These are phyloP conservation scores for Forsythia suspensa DNA, from an alignment of 257 asterid genomes.

Conservation along the genomic window DNA sequence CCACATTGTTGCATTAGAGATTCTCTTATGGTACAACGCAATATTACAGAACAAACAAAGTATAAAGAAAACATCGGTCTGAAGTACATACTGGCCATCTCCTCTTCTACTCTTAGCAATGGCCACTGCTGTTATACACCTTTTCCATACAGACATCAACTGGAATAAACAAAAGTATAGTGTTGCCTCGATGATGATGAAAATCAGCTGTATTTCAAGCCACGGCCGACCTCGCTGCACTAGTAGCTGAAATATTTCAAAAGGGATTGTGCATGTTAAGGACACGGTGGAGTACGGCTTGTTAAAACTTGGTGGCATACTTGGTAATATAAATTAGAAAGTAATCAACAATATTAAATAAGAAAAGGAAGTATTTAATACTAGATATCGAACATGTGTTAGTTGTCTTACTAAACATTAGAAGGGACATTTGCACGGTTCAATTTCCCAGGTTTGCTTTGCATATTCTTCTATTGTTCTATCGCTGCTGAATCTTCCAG, in stretches of 20 bases:
- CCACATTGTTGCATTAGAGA: too few relatives aligned
- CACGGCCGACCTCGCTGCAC: not conserved
- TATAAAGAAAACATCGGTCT: not conserved
- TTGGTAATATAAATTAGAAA: not conserved
- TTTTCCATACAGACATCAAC: not conserved
- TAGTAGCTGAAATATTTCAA: not conserved
- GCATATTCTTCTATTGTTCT: conserved; percentile 52
- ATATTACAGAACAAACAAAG: too few relatives aligned
- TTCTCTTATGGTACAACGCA: not conserved
- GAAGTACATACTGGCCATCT: not conserved
- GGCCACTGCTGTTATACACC: not conserved
- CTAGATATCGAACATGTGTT: not conserved
- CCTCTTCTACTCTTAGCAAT: not conserved
- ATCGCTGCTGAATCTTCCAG: conserved; percentile 58
- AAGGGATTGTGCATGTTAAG: not conserved
- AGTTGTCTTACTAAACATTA: conserved; percentile 1
- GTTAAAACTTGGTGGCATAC: not conserved
- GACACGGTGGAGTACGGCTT: not conserved
- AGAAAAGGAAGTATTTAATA: not conserved
- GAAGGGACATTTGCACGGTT: conserved; percentile 54
- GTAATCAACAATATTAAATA: not conserved
- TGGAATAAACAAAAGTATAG: not conserved
- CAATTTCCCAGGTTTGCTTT: conserved; percentile 45
- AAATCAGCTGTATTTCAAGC: not conserved
- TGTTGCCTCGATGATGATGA: not conserved